Base-by-base conservation (phyloP, 164 flowering plant species). In the Cinnamomum micranthum region DNA sequence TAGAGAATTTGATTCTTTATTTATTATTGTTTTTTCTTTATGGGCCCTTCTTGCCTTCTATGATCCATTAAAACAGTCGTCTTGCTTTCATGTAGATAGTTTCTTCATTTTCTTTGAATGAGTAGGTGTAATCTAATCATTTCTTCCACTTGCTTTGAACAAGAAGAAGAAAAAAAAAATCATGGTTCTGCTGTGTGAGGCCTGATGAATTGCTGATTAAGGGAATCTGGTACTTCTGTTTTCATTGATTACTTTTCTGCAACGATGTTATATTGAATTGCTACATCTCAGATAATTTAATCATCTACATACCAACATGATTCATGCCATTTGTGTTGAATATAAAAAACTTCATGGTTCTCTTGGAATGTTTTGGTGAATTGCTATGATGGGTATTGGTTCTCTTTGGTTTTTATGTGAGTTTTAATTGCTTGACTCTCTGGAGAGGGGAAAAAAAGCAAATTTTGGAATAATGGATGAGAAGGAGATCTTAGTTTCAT, bases 391-490 rank as follows among this genome's bases (percentile, higher is more conserved):
- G 79, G 74, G 70, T 65, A 4, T 50, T 60, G 24, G 22, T 31
- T 59, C 31, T 14, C 71, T 75, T 51, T 13, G 63, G 17, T 70
- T 41, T 47, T 65, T 6, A 51, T 25, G 20, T 71, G 67, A 52
- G 47, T 65, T 74, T 55, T 67, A 41, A 51, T 64, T 65, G 69
- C 10, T 14, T 35, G 28, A 24, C 14, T 25, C 50, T 11, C 69
- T 71, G 35, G 11, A 19, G 6, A 73, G 74, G 58, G 74, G 17
- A 41, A 74, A 68, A 74, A 31, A 31, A 24, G 59, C 33, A 72
- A 75, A 63, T 64, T 80, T 58, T 62, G 63, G 77, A 80, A 50
- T 70, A 76, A 90, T 90, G 92, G 92, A 79, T 79, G 90, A 84
- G 50, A 77, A 86, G 77, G 83, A 69, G 75, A 69, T 77, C 55